Evolutionary conservation across 345 rosid species (phyloP).

Genomic region (Populus tremula): DNA sequence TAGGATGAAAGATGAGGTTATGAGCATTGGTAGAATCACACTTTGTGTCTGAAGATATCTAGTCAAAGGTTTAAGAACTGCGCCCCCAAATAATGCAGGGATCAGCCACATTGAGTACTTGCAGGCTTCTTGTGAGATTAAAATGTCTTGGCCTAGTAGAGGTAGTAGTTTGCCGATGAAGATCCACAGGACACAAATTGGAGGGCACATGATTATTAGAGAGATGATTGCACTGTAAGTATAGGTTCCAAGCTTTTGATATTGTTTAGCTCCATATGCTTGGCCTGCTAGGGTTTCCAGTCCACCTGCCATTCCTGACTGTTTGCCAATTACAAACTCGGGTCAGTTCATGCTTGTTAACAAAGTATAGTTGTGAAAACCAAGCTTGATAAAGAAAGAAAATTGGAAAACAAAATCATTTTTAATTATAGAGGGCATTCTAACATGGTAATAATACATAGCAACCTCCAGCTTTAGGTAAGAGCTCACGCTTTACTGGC

Average conservation of each 20-base stretch:
- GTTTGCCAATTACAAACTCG: background rate
- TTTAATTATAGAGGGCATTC: no score
- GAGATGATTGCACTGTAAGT: slow-evolving; percentile 18
- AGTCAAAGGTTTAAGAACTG: slow-evolving; percentile 19
- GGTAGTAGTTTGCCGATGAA: slow-evolving; percentile 12
- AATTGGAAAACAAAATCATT: background rate
- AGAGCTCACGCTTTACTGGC: no score
- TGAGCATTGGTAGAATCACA: slow-evolving; percentile 16
- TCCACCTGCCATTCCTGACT: slow-evolving; percentile 30
- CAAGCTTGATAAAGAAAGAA: no score
- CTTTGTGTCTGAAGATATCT: slow-evolving; percentile 24
- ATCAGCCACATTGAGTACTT: slow-evolving; percentile 16
- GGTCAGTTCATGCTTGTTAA: background rate
- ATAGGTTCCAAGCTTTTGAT: slow-evolving; percentile 20
- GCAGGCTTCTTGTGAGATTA: slow-evolving; percentile 13
- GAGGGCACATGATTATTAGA: slow-evolving; percentile 6
- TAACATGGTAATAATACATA: no score
- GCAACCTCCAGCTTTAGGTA: no score
- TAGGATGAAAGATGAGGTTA: slow-evolving; percentile 8
- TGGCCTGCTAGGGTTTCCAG: slow-evolving; percentile 23
- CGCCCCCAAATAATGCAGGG: slow-evolving; percentile 20
- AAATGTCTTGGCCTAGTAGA: slow-evolving; percentile 15
- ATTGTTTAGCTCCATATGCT: slow-evolving; percentile 25
- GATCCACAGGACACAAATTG: slow-evolving; percentile 18
- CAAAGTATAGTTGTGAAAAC: background rate